Base-by-base conservation (phyloP, 2,329 filamentous ascomycete genomes). In the Zarea fungicola region DNA sequence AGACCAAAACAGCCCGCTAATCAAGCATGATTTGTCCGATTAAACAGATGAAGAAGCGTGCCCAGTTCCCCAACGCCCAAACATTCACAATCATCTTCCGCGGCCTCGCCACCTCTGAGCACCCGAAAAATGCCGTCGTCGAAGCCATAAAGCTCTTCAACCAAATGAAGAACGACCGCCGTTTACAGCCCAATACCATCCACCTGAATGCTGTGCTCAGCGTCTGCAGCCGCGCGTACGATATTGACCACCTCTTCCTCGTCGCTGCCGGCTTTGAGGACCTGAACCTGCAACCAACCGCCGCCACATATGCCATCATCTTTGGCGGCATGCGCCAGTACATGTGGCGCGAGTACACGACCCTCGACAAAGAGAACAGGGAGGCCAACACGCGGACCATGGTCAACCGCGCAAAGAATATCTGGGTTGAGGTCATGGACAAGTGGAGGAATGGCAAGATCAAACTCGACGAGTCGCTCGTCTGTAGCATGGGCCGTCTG, bases 21-120 rank as follows among this genome's bases (percentile, higher is more conserved):
- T 23, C 34, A 16, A 23, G 10, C 49, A 5, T 18, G 34, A 58
- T 45, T 60, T 53, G 49, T 6, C 22, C 11, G 35, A 29, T 25
- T n/a, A n/a, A n/a, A 11, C 56, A 89, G 86, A 97, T 99, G 92
- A 99, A 97, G 71, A 97, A 97, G 70, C 80, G 90, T 53, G 84
- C 76, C 5, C 86, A 95, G 59, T 74, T 78, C 22, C 92, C 93
- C 1, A 92, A 91, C 62, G 78, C 81, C 4, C 80, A 85, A 58
- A 96, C 93, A 0, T 96, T 87, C 62, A 93, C 88, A 16, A 83
- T 88, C 50, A 78, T 97, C 51, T 83, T 99, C 56, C 76, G 80
- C 43, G 92, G 90, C 25, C 81, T 91, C 48, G 78, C 84, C 34
- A 68, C 74, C 35, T 81, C 84, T 14, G 62, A 76, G 1, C 77